Base-by-base conservation (phyloP, 176 grass and related monocot species). In the Zoysia pacifica region DNA sequence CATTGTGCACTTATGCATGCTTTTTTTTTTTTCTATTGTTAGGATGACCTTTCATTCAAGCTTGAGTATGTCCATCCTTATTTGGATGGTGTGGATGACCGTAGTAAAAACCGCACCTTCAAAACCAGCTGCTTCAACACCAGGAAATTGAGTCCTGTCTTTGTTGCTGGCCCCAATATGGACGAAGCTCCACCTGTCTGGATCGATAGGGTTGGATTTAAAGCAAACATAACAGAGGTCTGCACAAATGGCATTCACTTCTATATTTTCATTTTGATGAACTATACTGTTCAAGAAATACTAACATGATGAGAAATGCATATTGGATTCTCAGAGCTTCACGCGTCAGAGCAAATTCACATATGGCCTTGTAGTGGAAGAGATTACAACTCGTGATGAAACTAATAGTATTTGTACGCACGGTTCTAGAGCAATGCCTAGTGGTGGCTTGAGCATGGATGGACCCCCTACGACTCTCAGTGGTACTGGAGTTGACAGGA, bases 211-310 rank as follows among this genome's bases (percentile, higher is more conserved):
- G 84, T 91, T 82, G 96, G 96, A 52, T 85, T 91, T 45, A 99
- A 99, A 99, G 93, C 96, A 65, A 99, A 99, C 82, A 95, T 95
- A 79, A 93, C 93, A 16, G 92, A 99, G 92, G 93, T 93, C 82
- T 78, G 65, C 19, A 14, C 18, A 77, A 68, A 44, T 73, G 12
- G 67, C 52, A 13, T 59, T 7, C 46, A 46, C 28, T 70, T 82
- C 4, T 65, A 9, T 6, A 38, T 76, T 79, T 68, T 67, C 68
- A 38, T 63, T 69, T 47, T 52, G 6, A 62, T 74, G 9, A 36
- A 39, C 16, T n/a, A 8, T 38, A 38, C 2, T 80, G 28, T 81
- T 62, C 11, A 72, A 59, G 41, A 77, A 78, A 79, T 45, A 38
- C 53, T 88, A 84, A 79, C 62, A 75, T 81, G 72, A 79, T 46